A percentile compares a stretch with the other conserved stretches of the same genome.
phyloP scores from a whole-genome alignment of 2,329 filamentous ascomycete genomes.

The Botrytis galanthina region DNA sequence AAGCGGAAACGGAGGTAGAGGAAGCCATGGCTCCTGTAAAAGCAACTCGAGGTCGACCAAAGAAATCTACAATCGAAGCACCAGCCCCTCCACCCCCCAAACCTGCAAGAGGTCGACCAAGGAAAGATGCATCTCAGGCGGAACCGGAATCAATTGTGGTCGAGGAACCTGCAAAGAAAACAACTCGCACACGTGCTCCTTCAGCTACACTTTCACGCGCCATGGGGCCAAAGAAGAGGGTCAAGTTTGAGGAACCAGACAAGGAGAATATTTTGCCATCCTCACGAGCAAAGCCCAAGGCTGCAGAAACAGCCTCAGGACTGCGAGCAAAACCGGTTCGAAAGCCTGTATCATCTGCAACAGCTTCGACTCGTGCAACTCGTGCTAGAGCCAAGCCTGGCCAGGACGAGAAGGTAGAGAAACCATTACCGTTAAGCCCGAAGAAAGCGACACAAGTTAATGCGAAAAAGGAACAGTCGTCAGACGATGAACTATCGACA shows the following conservation, averaged over 20 bases:
- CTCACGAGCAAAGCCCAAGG: constrained; percentile 41
- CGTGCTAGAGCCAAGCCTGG: constrained; percentile 36
- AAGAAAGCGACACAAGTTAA: constrained; percentile 63
- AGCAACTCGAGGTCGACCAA: constrained; percentile 46
- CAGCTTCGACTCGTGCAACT: constrained; percentile 34
- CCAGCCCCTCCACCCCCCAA: constrained; percentile 27
- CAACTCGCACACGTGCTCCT: constrained; percentile 40
- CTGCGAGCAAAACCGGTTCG: constrained; percentile 50
- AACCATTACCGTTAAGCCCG: constrained; percentile 57
- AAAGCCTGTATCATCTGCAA: constrained; percentile 41
- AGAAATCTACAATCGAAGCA: constrained; percentile 39
- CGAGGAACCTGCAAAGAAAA: constrained; percentile 42
- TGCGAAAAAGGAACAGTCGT: constrained; percentile 45
- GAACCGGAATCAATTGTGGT: constrained; percentile 28
- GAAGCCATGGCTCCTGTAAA: constrained; percentile 35
- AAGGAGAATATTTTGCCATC: constrained; percentile 59
- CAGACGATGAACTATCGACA: constrained; percentile 59
- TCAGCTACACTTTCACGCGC: constrained; percentile 42
- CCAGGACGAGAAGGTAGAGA: constrained; percentile 37
- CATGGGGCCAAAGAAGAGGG: constrained; percentile 55
- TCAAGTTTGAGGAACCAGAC: constrained; percentile 60
- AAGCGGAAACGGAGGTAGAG: constrained; percentile 32
- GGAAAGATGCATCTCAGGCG: constrained; percentile 34
- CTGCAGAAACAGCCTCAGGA: constrained; percentile 40
- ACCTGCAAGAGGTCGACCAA: constrained; percentile 33